These are phyloP conservation scores for Pseudozyma thailandica DNA, from an alignment of 1,284 basidiomycete genomes.

Conservation along the genomic window DNA sequence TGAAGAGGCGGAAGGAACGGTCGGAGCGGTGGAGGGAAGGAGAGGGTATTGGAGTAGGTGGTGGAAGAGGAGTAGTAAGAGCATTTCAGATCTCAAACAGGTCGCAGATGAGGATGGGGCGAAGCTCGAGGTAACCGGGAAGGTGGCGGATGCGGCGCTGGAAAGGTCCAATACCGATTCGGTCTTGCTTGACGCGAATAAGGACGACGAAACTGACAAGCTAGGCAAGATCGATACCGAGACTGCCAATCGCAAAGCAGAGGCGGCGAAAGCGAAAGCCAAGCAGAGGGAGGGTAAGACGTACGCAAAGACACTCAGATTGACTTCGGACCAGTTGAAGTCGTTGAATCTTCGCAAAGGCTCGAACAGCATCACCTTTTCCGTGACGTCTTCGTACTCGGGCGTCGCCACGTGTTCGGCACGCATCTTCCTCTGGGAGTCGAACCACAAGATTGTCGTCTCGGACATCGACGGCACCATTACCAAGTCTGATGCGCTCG, in stretches of 20 bases:
- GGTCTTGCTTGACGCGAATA: slow-evolving; percentile 35
- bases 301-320: slow-evolving; percentile 90
- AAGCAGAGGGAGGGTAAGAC: slow-evolving; percentile 71
- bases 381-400: slow-evolving; percentile 82
- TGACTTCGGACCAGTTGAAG: slow-evolving; percentile 81
- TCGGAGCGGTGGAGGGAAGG: neutral
- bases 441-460: slow-evolving; percentile 86
- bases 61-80: slow-evolving; percentile 58
- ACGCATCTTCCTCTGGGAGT: slow-evolving; percentile 95
- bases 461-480: slow-evolving; percentile 99
- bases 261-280: slow-evolving; percentile 9
- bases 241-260: neutral
- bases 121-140: neutral
- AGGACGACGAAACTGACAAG: slow-evolving; percentile 7
- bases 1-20: slow-evolving; percentile 58
- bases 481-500: slow-evolving; percentile 91
- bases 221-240: slow-evolving; percentile 1
- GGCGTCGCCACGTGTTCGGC: slow-evolving; percentile 84
- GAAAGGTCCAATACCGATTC: slow-evolving; percentile 50
- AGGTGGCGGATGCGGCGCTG: neutral
- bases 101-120: slow-evolving; percentile 16
- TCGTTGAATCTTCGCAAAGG: slow-evolving; percentile 84
- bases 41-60: slow-evolving; percentile 55
- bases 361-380: slow-evolving; percentile 92
- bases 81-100: slow-evolving; percentile 39